A percentile compares a stretch with the other conserved stretches of the same genome.
These are phyloP conservation scores for Lactuca sativa DNA, from an alignment of 129 eudicot genomes.

Conservation along the genomic window DNA sequence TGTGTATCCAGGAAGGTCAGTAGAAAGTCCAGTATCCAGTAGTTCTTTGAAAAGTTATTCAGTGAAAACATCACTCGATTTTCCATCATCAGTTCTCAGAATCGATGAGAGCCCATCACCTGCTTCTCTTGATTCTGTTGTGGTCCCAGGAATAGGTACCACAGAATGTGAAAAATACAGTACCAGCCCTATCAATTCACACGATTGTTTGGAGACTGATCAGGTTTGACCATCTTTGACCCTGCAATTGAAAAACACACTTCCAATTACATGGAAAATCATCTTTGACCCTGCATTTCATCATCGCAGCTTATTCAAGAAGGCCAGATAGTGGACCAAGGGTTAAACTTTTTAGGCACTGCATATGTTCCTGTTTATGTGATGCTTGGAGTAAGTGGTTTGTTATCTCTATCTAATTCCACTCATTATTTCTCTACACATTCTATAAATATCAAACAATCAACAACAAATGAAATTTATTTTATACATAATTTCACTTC, in stretches of 20 bases:
- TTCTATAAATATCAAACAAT: background rate
- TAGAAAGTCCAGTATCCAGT: constrained; percentile 59
- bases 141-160: constrained; percentile 41
- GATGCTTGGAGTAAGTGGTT: constrained; percentile 53
- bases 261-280: background rate
- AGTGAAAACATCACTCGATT: constrained; percentile 46
- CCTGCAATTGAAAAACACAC: background rate
- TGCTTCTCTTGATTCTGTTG: constrained; percentile 66
- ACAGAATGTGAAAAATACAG: constrained; percentile 46
- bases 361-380: constrained; percentile 60
- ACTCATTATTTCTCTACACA: background rate
- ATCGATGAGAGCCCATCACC: constrained; percentile 57
- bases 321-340: constrained; percentile 41
- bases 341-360: constrained; percentile 34
- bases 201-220: constrained; percentile 52
- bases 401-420: background rate
- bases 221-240: constrained; percentile 41
- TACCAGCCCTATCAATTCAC: constrained; percentile 44
- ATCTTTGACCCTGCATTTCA: background rate
- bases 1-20: constrained; percentile 40
- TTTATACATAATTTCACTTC: constrained; percentile 19
- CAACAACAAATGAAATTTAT: background rate
- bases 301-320: constrained; percentile 57
- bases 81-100: constrained; percentile 52
- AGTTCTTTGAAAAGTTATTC: constrained; percentile 54